A percentile compares a stretch with the other conserved stretches of the same genome.
These are phyloP conservation scores for Huntiella moniliformis DNA, from an alignment of 2,329 filamentous ascomycete species.

Conservation along the genomic window DNA sequence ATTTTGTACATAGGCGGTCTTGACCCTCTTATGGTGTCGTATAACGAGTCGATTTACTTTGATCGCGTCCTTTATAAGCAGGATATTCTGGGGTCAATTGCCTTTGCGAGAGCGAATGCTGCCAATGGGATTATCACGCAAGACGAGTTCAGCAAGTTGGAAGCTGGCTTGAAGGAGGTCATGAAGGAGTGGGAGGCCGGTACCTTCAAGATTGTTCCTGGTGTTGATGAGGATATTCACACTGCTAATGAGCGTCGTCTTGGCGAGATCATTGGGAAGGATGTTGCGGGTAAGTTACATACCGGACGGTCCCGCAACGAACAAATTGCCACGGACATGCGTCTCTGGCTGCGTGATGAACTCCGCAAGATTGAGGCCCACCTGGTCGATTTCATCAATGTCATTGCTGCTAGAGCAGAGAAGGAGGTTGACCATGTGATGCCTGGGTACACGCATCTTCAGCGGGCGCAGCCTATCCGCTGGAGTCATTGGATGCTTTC, in stretches of 20 bases:
- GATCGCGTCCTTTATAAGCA: constrained; percentile 62
- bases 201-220: constrained; percentile 31
- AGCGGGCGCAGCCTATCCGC: constrained; percentile 61
- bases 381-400: constrained; percentile 49
- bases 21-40: constrained; percentile 70
- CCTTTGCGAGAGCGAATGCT: constrained; percentile 63
- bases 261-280: constrained; percentile 71
- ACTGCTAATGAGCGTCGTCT: constrained; percentile 54
- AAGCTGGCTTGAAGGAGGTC: constrained; percentile 45
- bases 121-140: constrained; percentile 55
- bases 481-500: constrained; percentile 72
- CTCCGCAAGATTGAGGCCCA: constrained; percentile 50
- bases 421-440: constrained; percentile 51
- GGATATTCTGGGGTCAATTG: constrained; percentile 64
- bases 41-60: constrained; percentile 66
- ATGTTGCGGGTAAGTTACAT: constrained; percentile 74
- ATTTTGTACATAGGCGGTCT: constrained; percentile 41
- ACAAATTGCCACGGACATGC: constrained; percentile 79
- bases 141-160: constrained; percentile 56
- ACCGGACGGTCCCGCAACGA: constrained; percentile 78
- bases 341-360: constrained; percentile 67
- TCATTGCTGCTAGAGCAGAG: constrained; percentile 51
- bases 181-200: constrained; percentile 33
- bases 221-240: constrained; percentile 43
- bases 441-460: constrained; percentile 78